These are phyloP conservation scores for Dipteronia dyeriana DNA, from an alignment of 345 rosid genomes.

Conservation along the genomic window DNA sequence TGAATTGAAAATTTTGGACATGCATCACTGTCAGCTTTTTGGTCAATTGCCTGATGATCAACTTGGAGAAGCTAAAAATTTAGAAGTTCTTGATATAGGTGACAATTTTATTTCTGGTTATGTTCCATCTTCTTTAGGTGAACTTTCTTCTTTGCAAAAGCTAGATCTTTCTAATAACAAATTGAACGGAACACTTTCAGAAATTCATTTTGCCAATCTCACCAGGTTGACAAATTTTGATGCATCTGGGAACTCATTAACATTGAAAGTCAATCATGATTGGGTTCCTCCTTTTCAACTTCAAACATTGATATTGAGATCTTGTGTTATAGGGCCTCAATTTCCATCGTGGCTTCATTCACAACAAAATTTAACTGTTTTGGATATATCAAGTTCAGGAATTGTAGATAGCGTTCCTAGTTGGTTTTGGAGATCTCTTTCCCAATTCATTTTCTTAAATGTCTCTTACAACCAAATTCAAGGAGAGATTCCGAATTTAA, in stretches of 20 bases:
- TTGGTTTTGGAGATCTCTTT: conserved; percentile 31
- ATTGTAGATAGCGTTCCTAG: conserved; percentile 25
- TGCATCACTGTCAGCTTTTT: neutral
- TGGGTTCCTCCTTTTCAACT: conserved; percentile 39
- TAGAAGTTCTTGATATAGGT: neutral
- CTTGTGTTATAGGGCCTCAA: conserved; percentile 25
- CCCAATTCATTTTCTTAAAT: conserved; percentile 1
- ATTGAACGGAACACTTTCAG: neutral
- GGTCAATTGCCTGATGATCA: neutral
- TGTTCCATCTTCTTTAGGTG: neutral
- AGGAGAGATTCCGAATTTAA: conserved; percentile 18
- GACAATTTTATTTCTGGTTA: neutral
- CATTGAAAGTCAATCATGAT: conserved; percentile 18
- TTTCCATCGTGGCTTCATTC: conserved; percentile 36
- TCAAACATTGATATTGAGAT: neutral
- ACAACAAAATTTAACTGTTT: neutral
- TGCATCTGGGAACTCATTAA: conserved; percentile 18
- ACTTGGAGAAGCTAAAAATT: neutral
- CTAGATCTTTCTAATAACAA: no score
- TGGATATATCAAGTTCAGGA: conserved; percentile 29
- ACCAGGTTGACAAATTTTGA: conserved; percentile 10
- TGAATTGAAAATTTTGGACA: neutral
- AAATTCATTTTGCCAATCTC: conserved; percentile 32
- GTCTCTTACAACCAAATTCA: conserved; percentile 31
- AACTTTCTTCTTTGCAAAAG: no score